Conservation (phyloP, 352 stramenopile genomes). For the Phytophthora cajani region DNA sequence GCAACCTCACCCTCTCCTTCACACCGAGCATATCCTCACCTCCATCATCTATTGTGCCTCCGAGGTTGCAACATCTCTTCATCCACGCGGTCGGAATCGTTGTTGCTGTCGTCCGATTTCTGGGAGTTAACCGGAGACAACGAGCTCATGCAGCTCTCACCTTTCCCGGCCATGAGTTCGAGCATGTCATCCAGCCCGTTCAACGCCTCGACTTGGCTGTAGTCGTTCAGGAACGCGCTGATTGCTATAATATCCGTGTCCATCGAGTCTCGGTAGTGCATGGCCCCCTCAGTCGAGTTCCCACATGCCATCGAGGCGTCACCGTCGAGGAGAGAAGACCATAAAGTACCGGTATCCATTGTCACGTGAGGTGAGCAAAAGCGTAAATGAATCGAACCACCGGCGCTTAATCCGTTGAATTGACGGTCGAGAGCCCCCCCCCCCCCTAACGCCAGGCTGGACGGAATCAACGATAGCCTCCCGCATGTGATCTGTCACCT, state of each 20-base stretch:
- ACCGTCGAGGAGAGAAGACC: not conserved
- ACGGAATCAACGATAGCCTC: too few relatives aligned
- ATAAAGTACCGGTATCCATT: too few relatives aligned
- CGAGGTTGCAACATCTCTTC: not conserved
- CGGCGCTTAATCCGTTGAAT: too few relatives aligned
- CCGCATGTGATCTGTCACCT: too few relatives aligned
- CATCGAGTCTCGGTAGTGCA: not conserved
- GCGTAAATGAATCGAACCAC: too few relatives aligned
- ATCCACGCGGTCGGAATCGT: not conserved
- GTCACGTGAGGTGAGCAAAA: too few relatives aligned
- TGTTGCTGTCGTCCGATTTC: not conserved
- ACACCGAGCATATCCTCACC: not conserved
- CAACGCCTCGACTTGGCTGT: not conserved
- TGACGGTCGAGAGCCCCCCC: too few relatives aligned
- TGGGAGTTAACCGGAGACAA: not conserved
- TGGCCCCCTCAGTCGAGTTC: too few relatives aligned
- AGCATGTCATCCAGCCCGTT: not conserved
- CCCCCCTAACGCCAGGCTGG: too few relatives aligned
- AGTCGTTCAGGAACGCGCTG: not conserved
- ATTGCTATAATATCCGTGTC: not conserved
- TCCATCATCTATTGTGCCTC: not conserved
- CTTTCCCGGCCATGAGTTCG: not conserved
- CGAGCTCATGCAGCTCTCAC: not conserved
- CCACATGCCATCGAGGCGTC: too few relatives aligned
- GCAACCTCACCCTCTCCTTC: not conserved